A percentile compares a stretch with the other conserved stretches of the same genome.
Evolutionary conservation across 1,284 basidiomycete genomes (phyloP).

Genomic region (Athelia sp.): DNA sequence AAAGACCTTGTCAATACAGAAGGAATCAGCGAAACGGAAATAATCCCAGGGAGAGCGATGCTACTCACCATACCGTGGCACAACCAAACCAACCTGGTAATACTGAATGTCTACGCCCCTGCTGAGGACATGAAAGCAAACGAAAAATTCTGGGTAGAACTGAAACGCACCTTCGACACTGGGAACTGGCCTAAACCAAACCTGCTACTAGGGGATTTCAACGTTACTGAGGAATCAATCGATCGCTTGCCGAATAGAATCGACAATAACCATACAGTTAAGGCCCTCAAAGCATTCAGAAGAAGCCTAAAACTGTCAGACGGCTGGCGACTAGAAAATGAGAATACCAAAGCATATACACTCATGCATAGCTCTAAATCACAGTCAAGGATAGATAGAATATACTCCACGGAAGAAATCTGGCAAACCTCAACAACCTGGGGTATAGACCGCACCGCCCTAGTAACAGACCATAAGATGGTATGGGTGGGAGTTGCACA

Average conservation of each 20-base stretch:
- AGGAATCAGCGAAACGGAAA: no score
- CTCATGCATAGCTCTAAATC: constrained; percentile 21
- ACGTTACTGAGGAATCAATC: constrained; percentile 10
- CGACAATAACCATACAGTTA: constrained; percentile 11
- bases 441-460: constrained; percentile 14
- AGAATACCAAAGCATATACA: constrained; percentile 20
- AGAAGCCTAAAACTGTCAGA: constrained; percentile 26
- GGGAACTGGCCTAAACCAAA: constrained; percentile 12
- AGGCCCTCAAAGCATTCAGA: constrained; percentile 6
- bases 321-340: constrained; percentile 29
- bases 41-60: no score
- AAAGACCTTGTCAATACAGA: no score
- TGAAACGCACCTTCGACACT: constrained; percentile 9
- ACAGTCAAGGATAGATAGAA: constrained; percentile 29
- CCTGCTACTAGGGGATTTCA: constrained; percentile 3
- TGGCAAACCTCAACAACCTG: constrained; percentile 16
- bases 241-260: constrained; percentile 7
- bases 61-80: no score
- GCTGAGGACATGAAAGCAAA: constrained; percentile 20
- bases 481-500: constrained; percentile 18
- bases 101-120: no score
- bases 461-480: constrained; percentile 26
- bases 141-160: constrained; percentile 21
- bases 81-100: no score
- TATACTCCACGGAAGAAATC: constrained; percentile 20